Percentiles rank a stretch among this genome's conserved stretches.
phyloP scores from a whole-genome alignment of 129 eudicot genomes.

The Heracleum sosnowskyi region DNA sequence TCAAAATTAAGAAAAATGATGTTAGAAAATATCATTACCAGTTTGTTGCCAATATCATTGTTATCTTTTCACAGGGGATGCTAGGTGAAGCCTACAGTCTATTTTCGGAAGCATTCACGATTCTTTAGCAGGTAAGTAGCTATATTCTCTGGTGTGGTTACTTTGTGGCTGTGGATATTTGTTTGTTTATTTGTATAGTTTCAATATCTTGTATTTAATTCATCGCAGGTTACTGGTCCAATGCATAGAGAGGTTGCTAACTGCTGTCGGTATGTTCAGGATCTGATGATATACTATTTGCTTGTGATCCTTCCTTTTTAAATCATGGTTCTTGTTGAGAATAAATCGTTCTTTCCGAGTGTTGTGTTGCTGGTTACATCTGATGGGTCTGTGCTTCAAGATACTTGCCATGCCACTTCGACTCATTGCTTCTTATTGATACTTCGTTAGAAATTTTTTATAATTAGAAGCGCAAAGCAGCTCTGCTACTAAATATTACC shows the following conservation, averaged over 20 bases:
- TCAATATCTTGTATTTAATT: not conserved
- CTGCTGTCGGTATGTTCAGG: conserved; percentile 72
- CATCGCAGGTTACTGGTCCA: conserved; percentile 93
- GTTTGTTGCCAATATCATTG: not conserved
- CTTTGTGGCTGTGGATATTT: no score
- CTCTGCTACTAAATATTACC: not conserved
- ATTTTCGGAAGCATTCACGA: conserved; percentile 88
- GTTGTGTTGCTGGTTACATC: not conserved
- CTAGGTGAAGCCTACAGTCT: conserved; percentile 84
- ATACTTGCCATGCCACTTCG: not conserved
- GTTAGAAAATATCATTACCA: not conserved
- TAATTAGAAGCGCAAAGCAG: not conserved
- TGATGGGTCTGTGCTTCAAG: not conserved
- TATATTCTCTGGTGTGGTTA: not conserved
- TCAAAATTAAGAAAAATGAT: not conserved
- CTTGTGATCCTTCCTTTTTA: not conserved
- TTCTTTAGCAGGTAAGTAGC: conserved; percentile 83
- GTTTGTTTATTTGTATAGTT: not conserved
- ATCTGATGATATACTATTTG: not conserved
- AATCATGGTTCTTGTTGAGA: not conserved
- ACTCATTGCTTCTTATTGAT: not conserved
- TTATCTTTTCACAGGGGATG: conserved; percentile 60
- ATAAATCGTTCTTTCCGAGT: not conserved
- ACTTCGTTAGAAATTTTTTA: not conserved
- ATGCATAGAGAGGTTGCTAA: conserved; percentile 99